Evolutionary conservation across 1,284 basidiomycete genomes (phyloP).

Genomic region (Ceratorhiza oryzae-sativae): DNA sequence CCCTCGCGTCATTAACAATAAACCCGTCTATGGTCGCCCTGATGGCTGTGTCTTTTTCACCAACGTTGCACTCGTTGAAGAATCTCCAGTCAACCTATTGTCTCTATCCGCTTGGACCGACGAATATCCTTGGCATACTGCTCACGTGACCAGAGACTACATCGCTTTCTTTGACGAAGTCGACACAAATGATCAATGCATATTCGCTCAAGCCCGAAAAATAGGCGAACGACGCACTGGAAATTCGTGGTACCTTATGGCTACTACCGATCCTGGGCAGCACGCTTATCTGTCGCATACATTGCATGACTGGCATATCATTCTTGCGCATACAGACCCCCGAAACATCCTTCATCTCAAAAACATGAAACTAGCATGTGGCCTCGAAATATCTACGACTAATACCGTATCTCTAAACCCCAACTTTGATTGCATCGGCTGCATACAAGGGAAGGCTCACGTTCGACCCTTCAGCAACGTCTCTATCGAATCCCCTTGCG

Average conservation of each 20-base stretch:
- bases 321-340: slow-evolving; percentile 18
- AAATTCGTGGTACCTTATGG: slow-evolving; percentile 10
- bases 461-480: not conserved
- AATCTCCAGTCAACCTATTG: slow-evolving; percentile 14
- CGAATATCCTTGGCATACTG: not conserved
- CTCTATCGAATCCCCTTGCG: not conserved
- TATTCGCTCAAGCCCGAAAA: not conserved
- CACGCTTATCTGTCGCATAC: not conserved
- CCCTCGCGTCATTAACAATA: not conserved
- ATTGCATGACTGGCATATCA: slow-evolving; percentile 14
- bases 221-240: slow-evolving; percentile 8
- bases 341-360: not conserved
- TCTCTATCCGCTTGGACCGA: slow-evolving; percentile 21
- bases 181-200: no score
- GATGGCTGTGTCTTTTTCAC: not conserved
- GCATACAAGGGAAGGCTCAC: slow-evolving; percentile 2
- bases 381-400: not conserved
- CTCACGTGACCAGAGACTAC: not conserved
- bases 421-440: slow-evolving; percentile 1
- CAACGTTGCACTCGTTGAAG: not conserved
- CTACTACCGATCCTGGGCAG: not conserved
- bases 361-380: not conserved
- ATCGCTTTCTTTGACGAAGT: not conserved
- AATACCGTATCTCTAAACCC: not conserved
- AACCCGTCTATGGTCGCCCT: not conserved